Conservation (phyloP, 179 eudicot species). For the Patellifolia procumbens region DNA sequence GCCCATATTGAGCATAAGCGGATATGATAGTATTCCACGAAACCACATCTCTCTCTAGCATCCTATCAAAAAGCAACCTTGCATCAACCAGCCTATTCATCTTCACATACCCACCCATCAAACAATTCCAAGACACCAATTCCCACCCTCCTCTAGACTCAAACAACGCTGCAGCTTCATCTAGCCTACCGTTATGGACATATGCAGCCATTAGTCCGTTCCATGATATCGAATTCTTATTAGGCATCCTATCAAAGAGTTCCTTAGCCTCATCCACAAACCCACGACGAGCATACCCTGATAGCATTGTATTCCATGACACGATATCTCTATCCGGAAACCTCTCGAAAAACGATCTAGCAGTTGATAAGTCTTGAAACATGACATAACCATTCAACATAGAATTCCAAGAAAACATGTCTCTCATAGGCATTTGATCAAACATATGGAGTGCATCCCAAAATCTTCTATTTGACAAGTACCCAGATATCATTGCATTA, state of each 20-base stretch:
- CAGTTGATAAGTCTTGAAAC: constrained; percentile 29
- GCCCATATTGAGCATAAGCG: constrained; percentile 15
- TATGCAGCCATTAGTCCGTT: constrained; percentile 19
- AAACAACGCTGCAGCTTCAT: constrained; percentile 15
- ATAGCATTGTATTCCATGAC: constrained; percentile 34
- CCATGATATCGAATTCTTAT: constrained; percentile 26
- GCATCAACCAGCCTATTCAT: constrained; percentile 31
- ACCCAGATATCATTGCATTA: constrained; percentile 30
- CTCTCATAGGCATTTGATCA: constrained; percentile 33
- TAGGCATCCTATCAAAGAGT: constrained; percentile 38
- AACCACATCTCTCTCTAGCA: constrained; percentile 41
- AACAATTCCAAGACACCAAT: constrained; percentile 42
- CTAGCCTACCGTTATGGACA: constrained; percentile 20
- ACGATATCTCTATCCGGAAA: constrained; percentile 45
- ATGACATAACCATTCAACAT: constrained; percentile 41
- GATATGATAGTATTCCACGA: constrained; percentile 33
- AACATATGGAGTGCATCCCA: constrained; percentile 23
- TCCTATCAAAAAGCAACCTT: constrained; percentile 31
- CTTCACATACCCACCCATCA: constrained; percentile 39
- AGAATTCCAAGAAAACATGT: constrained; percentile 47
- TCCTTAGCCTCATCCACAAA: constrained; percentile 33
- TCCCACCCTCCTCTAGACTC: constrained; percentile 10
- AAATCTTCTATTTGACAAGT: neutral
- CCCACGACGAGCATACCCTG: constrained; percentile 30
- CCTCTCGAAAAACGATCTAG: constrained; percentile 40